phyloP scores from a whole-genome alignment of 352 stramenopile genomes.

The Phytophthora quininea region DNA sequence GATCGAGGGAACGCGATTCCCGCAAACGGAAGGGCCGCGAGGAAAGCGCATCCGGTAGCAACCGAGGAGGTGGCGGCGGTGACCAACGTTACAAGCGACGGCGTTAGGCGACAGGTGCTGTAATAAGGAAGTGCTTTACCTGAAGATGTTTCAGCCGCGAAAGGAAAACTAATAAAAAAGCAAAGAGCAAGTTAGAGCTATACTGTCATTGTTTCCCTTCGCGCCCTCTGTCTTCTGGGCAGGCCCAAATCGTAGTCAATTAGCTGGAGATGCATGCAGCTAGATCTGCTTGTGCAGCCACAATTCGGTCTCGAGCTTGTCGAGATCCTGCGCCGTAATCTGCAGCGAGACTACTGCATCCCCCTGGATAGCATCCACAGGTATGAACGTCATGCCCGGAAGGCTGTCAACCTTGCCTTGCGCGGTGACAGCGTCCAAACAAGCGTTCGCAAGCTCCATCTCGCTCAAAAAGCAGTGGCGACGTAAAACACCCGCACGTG shows the following conservation, averaged over 20 bases:
- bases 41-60: constrained; percentile 38
- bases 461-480: constrained; percentile 50
- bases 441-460: constrained; percentile 44
- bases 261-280: constrained; percentile 3
- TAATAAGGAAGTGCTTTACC: constrained; percentile 6
- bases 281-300: constrained; percentile 84
- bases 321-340: constrained; percentile 76
- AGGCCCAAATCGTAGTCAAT: not conserved
- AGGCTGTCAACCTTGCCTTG: constrained; percentile 35
- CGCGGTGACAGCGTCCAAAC: constrained; percentile 29
- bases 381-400: constrained; percentile 78
- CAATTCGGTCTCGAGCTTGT: constrained; percentile 84
- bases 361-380: constrained; percentile 63
- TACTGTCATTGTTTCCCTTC: constrained; percentile 3
- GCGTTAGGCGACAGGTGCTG: constrained; percentile 39
- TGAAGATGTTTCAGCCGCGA: constrained; percentile 13
- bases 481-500: constrained; percentile 81
- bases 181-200: constrained; percentile 21
- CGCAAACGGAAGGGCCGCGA: constrained; percentile 70
- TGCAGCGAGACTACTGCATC: constrained; percentile 58
- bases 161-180: not conserved
- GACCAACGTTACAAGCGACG: constrained; percentile 51
- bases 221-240: too few species aligned
- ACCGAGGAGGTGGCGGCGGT: constrained; percentile 33
- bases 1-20: constrained; percentile 69